phyloP scores from a whole-genome alignment of 805 yeast genomes.

The Lipomyces yamadae region DNA sequence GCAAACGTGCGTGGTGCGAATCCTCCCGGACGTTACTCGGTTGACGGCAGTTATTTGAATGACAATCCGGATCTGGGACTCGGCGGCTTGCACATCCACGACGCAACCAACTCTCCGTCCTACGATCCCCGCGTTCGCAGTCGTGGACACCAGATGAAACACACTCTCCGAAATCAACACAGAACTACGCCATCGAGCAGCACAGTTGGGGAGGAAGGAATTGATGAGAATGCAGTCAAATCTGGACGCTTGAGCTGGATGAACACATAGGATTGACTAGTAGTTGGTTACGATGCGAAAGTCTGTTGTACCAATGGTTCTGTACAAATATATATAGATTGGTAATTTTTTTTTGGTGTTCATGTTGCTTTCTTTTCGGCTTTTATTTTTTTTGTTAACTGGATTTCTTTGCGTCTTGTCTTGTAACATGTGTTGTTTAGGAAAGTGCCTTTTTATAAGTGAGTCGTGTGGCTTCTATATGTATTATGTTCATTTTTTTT shows the following conservation, averaged over 20 bases:
- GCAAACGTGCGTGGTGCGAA: background rate
- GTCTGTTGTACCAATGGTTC: background rate
- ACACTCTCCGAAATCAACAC: background rate
- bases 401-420: no score
- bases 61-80: background rate
- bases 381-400: no score
- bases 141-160: background rate
- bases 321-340: background rate
- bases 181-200: background rate
- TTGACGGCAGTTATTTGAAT: background rate
- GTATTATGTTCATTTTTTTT: no score
- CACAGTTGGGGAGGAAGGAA: background rate
- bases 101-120: constrained; percentile 1
- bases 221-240: background rate
- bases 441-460: no score
- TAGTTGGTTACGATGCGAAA: background rate
- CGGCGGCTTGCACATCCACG: background rate
- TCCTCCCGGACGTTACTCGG: background rate
- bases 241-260: background rate
- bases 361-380: no score
- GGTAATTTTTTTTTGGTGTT: background rate
- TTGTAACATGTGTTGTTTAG: no score
- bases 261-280: background rate
- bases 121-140: constrained; percentile 1
- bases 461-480: no score